A percentile compares a stretch with the other conserved stretches of the same genome.
Conservation (phyloP, 345 rosid genomes). For the Physaria fendleri region DNA sequence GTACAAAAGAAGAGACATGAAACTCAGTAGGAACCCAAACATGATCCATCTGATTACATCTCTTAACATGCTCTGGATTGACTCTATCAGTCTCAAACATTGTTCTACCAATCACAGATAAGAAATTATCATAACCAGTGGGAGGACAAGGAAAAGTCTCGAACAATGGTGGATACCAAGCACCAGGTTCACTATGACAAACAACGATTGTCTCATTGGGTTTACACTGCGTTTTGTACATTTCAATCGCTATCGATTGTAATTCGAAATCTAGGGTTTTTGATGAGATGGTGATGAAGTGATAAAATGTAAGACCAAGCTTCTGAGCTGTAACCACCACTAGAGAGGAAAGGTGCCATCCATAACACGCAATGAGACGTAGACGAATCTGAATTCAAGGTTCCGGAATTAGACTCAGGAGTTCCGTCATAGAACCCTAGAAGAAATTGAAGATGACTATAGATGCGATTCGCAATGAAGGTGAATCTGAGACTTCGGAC, state of each 20-base stretch:
- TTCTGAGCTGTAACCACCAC: slow-evolving; percentile 93
- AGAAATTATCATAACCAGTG: slow-evolving; percentile 41
- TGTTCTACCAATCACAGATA: slow-evolving; percentile 66
- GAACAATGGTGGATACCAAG: slow-evolving; percentile 85
- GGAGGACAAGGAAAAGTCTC: slow-evolving; percentile 80
- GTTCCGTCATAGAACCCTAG: slow-evolving; percentile 7
- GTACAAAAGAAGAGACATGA: slow-evolving; percentile 60
- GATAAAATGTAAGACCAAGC: slow-evolving; percentile 77
- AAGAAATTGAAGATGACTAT: slow-evolving; percentile 20
- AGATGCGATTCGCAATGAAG: slow-evolving; percentile 29
- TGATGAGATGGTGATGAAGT: slow-evolving; percentile 33
- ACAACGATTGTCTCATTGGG: slow-evolving; percentile 60
- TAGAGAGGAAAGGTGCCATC: slow-evolving; percentile 92
- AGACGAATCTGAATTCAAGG: slow-evolving; percentile 3
- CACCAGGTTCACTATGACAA: slow-evolving; percentile 94
- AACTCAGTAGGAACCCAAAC: slow-evolving; percentile 92
- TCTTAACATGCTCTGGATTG: slow-evolving; percentile 46
- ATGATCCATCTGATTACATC: slow-evolving; percentile 68
- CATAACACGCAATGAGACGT: slow-evolving; percentile 62
- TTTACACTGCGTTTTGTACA: slow-evolving; percentile 45
- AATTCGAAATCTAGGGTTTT: slow-evolving; percentile 43
- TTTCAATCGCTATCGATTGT: slow-evolving; percentile 50
- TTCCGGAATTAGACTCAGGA: slow-evolving; percentile 17
- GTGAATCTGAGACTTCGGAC: slow-evolving; percentile 32
- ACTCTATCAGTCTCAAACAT: slow-evolving; percentile 90